A percentile compares a stretch with the other conserved stretches of the same genome.
phyloP scores from a whole-genome alignment of 2,329 filamentous ascomycete species.

The Zopfia rhizophila region DNA sequence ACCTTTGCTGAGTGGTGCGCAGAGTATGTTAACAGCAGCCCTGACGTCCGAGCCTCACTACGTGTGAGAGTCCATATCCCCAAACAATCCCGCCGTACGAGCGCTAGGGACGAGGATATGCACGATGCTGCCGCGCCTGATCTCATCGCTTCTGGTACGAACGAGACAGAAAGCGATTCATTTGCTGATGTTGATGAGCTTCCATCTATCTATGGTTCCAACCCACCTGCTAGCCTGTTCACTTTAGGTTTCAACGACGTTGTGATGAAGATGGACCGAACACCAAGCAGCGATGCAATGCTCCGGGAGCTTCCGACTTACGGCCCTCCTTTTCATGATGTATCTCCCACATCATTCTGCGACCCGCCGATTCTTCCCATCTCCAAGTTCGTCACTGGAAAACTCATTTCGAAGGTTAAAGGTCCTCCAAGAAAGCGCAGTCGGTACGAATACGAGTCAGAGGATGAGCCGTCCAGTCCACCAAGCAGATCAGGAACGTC shows the following conservation, averaged over 20 bases:
- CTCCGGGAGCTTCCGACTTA: constrained; percentile 85
- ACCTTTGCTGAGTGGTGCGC: constrained; percentile 85
- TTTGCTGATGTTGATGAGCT: constrained; percentile 54
- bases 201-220: constrained; percentile 54
- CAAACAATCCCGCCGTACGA: constrained; percentile 18
- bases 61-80: constrained; percentile 70
- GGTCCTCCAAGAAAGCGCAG: constrained; percentile 79
- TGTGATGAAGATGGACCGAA: constrained; percentile 79
- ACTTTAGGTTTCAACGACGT: constrained; percentile 84
- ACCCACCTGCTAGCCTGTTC: constrained; percentile 81
- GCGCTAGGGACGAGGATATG: constrained; percentile 44
- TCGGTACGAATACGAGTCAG: constrained; percentile 82
- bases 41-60: constrained; percentile 71
- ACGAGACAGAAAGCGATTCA: constrained; percentile 52
- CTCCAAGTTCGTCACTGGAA: constrained; percentile 86
- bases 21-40: constrained; percentile 76
- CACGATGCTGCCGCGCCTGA: constrained; percentile 53
- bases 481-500: constrained; percentile 49
- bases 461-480: constrained; percentile 64
- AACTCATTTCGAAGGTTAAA: constrained; percentile 74
- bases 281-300: constrained; percentile 78
- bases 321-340: constrained; percentile 55
- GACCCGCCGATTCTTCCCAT: constrained; percentile 76
- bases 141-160: constrained; percentile 47
- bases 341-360: constrained; percentile 43